Percentiles rank a stretch among this genome's conserved stretches.
Evolutionary conservation across 1,284 basidiomycete species (phyloP).

Genomic region (Microbotryomycetes sp.): DNA sequence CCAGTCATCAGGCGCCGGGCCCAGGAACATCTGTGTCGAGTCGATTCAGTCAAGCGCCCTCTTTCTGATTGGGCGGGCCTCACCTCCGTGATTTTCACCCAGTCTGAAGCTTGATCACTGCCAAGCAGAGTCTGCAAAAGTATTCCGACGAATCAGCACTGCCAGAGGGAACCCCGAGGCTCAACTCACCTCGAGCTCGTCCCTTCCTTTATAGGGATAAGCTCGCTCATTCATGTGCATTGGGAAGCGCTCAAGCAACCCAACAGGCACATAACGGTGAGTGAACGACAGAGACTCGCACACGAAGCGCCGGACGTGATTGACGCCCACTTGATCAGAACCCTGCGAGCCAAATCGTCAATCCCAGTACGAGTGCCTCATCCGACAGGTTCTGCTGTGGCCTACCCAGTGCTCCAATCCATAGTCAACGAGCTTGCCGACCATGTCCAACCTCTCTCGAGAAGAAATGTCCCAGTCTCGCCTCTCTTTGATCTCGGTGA

Average conservation of each 20-base stretch:
- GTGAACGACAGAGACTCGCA: conserved; percentile 94
- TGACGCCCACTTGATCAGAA: conserved; percentile 81
- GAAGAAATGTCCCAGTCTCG: conserved; percentile 92
- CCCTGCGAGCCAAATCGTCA: conserved; percentile 47
- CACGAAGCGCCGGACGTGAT: conserved; percentile 86
- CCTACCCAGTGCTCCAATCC: conserved; percentile 36
- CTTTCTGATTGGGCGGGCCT: neutral
- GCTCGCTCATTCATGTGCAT: conserved; percentile 81
- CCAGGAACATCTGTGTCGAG: conserved; percentile 66
- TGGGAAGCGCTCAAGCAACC: conserved; percentile 79
- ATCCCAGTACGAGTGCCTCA: no score
- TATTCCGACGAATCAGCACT: neutral
- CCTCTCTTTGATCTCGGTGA: conserved; percentile 88
- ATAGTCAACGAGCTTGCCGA: conserved; percentile 62
- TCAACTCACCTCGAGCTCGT: conserved; percentile 55
- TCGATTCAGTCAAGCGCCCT: neutral
- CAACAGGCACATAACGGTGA: conserved; percentile 88
- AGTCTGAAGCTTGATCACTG: conserved; percentile 74
- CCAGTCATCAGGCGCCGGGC: conserved; percentile 53
- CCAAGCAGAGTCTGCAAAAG: conserved; percentile 69
- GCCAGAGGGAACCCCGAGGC: neutral
- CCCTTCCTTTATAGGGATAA: conserved; percentile 51
- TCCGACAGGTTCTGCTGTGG: neutral
- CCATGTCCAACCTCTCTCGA: conserved; percentile 77
- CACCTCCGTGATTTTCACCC: conserved; percentile 81